These are phyloP conservation scores for Tirmania nivea DNA, from an alignment of 495 filamentous ascomycete species.

Conservation along the genomic window DNA sequence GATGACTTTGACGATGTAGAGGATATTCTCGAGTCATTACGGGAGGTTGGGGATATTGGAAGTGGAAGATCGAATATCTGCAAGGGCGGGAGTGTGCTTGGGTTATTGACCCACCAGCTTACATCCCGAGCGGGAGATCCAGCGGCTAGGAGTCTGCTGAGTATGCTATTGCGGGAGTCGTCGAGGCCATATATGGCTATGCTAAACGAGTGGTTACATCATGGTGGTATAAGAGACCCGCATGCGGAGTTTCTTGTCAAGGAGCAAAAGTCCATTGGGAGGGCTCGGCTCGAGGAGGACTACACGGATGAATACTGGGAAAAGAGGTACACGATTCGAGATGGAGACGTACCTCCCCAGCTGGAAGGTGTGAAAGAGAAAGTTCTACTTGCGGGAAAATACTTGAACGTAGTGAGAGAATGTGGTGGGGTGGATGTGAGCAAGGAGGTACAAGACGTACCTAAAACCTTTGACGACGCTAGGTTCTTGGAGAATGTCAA, in stretches of 20 bases:
- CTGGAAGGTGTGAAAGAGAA: conserved; percentile 82
- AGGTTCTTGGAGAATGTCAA: conserved; percentile 88
- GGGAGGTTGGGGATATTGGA: conserved; percentile 55
- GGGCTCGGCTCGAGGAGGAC: conserved; percentile 79
- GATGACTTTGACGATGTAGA: conserved; percentile 67
- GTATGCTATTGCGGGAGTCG: conserved; percentile 61
- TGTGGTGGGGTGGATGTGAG: conserved; percentile 91
- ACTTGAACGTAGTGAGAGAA: conserved; percentile 90
- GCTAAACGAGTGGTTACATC: conserved; percentile 96
- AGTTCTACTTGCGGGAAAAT: conserved; percentile 85
- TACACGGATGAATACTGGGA: conserved; percentile 99
- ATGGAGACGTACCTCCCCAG: conserved; percentile 78
- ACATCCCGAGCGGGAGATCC: conserved; percentile 85
- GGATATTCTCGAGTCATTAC: conserved; percentile 62
- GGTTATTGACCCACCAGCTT: conserved; percentile 60
- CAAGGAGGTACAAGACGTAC: conserved; percentile 70
- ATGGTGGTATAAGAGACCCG: conserved; percentile 83
- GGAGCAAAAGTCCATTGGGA: conserved; percentile 83
- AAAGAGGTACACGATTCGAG: conserved; percentile 81
- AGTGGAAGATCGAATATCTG: conserved; percentile 72
- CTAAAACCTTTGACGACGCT: conserved; percentile 70
- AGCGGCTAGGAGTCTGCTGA: conserved; percentile 56
- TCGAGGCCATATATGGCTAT: conserved; percentile 92
- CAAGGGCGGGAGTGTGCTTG: conserved; percentile 78
- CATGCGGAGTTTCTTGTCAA: conserved; percentile 87